Percentiles rank a stretch among this genome's conserved stretches.
Conservation (phyloP, 2,329 filamentous ascomycete genomes). For the Aureobasidium sp. region DNA sequence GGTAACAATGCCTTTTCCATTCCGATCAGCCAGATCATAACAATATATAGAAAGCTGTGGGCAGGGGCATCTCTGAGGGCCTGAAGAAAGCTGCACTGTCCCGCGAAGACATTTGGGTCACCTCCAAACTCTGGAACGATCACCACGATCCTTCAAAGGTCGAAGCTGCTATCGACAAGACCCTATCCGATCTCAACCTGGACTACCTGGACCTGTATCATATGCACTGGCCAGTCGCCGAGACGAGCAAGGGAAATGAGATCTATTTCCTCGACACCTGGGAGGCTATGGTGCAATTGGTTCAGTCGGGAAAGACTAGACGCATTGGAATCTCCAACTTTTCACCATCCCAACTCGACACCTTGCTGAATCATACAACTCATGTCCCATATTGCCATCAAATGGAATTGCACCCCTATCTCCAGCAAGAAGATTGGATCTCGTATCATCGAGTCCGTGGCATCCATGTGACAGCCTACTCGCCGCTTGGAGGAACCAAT, state of each 20-base stretch:
- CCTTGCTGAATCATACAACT: constrained; percentile 48
- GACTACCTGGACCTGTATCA: constrained; percentile 37
- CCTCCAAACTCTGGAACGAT: constrained; percentile 32
- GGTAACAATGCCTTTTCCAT: background rate
- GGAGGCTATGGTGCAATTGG: constrained; percentile 58
- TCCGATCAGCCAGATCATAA: background rate
- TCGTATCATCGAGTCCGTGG: constrained; percentile 41
- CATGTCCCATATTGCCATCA: constrained; percentile 65
- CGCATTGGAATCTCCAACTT: constrained; percentile 78
- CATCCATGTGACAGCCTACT: constrained; percentile 47
- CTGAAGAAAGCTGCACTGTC: constrained; percentile 23
- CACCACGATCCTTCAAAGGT: constrained; percentile 24
- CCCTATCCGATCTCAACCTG: constrained; percentile 30
- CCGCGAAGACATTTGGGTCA: constrained; percentile 31
- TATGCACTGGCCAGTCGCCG: constrained; percentile 36
- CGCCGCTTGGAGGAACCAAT: constrained; percentile 36
- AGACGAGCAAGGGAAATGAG: constrained; percentile 14
- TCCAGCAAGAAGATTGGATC: constrained; percentile 46
- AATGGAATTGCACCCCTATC: constrained; percentile 71
- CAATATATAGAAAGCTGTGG: constrained; percentile 26
- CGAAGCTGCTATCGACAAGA: constrained; percentile 26
- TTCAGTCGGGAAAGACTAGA: constrained; percentile 51
- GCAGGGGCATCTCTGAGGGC: constrained; percentile 31
- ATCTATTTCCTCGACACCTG: constrained; percentile 40
- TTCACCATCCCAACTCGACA: constrained; percentile 40